These are phyloP conservation scores for Dalbergia cochinchinensis DNA, from an alignment of 306 rosid genomes.

Conservation along the genomic window DNA sequence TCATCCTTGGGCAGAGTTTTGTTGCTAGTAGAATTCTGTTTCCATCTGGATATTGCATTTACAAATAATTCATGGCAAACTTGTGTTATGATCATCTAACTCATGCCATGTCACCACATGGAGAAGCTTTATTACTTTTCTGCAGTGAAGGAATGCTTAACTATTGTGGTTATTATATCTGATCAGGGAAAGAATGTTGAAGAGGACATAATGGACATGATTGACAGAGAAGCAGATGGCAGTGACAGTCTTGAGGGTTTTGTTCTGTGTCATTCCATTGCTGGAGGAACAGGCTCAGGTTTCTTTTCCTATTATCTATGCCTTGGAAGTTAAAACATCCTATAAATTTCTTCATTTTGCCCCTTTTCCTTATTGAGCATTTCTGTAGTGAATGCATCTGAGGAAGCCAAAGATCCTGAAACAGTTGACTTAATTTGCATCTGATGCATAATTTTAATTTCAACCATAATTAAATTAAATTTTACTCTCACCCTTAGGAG, in stretches of 20 bases:
- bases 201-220: constrained; percentile 99
- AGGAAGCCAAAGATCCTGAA: constrained; percentile 34
- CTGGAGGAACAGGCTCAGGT: constrained; percentile 99
- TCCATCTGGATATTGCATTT: neutral
- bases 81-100: constrained; percentile 20
- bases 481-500: constrained; percentile 4
- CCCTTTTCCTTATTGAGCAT: constrained; percentile 30
- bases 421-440: constrained; percentile 22
- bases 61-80: neutral
- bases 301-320: constrained; percentile 34
- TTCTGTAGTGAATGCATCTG: constrained; percentile 1
- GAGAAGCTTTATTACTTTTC: constrained; percentile 10
- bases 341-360: constrained; percentile 18
- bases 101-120: neutral
- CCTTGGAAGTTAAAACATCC: neutral
- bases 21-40: constrained; percentile 5
- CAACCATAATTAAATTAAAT: neutral
- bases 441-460: neutral
- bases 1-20: neutral
- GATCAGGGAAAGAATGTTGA: constrained; percentile 94
- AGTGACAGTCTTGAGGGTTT: constrained; percentile 99
- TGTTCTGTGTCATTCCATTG: constrained; percentile 97
- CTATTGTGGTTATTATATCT: constrained; percentile 41
- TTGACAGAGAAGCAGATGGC: constrained; percentile 99
- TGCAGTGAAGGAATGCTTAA: constrained; percentile 1